Evolutionary conservation across 2,329 filamentous ascomycete genomes (phyloP).

Genomic region (Aspergillus transmontanensis): DNA sequence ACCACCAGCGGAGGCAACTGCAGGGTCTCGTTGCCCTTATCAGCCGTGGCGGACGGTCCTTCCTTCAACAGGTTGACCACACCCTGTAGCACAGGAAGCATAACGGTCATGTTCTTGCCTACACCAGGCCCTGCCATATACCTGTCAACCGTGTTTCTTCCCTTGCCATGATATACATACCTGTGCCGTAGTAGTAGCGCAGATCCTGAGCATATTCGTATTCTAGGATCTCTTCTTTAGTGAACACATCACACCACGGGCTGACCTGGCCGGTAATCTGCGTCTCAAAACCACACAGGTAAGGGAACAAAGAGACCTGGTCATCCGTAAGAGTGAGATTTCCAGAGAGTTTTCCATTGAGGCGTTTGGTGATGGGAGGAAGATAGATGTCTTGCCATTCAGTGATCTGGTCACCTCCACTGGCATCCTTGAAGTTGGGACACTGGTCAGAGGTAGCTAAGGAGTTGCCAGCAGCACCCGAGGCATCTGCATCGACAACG

Average conservation of each 20-base stretch:
- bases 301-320: constrained; percentile 63
- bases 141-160: constrained; percentile 27
- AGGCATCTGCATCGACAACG: constrained; percentile 59
- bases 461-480: constrained; percentile 61
- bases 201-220: constrained; percentile 71
- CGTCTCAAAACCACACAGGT: constrained; percentile 71
- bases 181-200: constrained; percentile 68
- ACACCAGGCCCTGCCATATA: constrained; percentile 45
- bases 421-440: constrained; percentile 59
- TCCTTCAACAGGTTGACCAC: constrained; percentile 56
- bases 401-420: constrained; percentile 30
- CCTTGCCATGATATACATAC: constrained; percentile 25
- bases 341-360: constrained; percentile 58
- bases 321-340: constrained; percentile 55
- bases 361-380: constrained; percentile 41
- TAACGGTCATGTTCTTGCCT: constrained; percentile 23
- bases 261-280: constrained; percentile 65
- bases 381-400: constrained; percentile 13
- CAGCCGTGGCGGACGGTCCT: constrained; percentile 47
- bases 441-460: constrained; percentile 66
- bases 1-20: constrained; percentile 60
- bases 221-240: constrained; percentile 60
- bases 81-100: constrained; percentile 62
- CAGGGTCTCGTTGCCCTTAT: constrained; percentile 50
- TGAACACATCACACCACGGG: constrained; percentile 66